These are phyloP conservation scores for Helotiales sp. DNA, from an alignment of 2,329 filamentous ascomycete genomes.

Conservation along the genomic window DNA sequence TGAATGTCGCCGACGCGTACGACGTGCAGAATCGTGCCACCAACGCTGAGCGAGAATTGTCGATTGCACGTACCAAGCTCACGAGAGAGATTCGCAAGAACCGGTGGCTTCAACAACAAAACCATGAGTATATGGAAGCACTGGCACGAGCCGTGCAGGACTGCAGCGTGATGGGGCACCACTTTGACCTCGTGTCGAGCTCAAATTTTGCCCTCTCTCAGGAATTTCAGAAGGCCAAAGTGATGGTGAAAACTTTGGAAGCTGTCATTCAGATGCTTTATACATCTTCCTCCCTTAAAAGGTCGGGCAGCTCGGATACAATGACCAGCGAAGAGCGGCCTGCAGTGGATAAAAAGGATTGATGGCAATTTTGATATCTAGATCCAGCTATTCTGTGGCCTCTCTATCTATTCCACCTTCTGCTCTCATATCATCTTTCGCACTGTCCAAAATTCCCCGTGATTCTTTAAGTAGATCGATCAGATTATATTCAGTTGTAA, in stretches of 20 bases:
- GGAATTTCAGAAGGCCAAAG: slow-evolving; percentile 21
- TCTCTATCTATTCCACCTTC: slow-evolving; percentile 13
- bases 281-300: slow-evolving; percentile 1
- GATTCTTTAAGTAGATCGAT: background rate
- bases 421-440: slow-evolving; percentile 9
- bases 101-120: slow-evolving; percentile 19
- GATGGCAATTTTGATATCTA: slow-evolving; percentile 7
- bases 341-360: slow-evolving; percentile 1
- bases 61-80: slow-evolving; percentile 16
- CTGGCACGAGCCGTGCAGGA: slow-evolving; percentile 15
- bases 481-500: slow-evolving; percentile 4
- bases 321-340: background rate
- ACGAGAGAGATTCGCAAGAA: slow-evolving; percentile 25
- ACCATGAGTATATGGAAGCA: slow-evolving; percentile 22
- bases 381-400: slow-evolving; percentile 6
- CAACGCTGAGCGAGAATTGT: slow-evolving; percentile 23
- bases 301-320: slow-evolving; percentile 6
- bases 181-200: slow-evolving; percentile 24
- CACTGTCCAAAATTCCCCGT: slow-evolving; percentile 4
- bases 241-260: slow-evolving; percentile 28
- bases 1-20: slow-evolving; percentile 26
- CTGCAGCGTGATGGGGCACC: slow-evolving; percentile 13
- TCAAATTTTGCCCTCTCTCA: slow-evolving; percentile 18
- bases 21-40: slow-evolving; percentile 25
- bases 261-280: slow-evolving; percentile 24